Conservation (phyloP, 805 yeast species). For the Starmerella etchellsii region DNA sequence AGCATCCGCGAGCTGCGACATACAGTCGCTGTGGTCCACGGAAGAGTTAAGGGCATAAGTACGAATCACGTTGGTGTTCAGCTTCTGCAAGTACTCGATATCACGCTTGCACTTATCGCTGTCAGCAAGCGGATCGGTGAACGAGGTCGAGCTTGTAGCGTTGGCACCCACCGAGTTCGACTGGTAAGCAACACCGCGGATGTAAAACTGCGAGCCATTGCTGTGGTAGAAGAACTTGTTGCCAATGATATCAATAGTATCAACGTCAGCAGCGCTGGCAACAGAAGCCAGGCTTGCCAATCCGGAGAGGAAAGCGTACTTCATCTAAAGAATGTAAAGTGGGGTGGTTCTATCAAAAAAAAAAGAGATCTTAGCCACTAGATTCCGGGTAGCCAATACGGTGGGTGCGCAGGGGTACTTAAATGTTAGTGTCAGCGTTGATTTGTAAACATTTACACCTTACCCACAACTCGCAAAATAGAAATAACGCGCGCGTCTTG, state of each 20-base stretch:
- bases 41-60: constrained; percentile 75
- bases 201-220: constrained; percentile 70
- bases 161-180: constrained; percentile 42
- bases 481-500: not conserved
- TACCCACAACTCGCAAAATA: not conserved
- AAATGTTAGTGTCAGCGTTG: not conserved
- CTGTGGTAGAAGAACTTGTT: constrained; percentile 62
- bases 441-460: constrained; percentile 4
- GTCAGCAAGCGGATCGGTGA: constrained; percentile 69
- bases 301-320: constrained; percentile 18
- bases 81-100: constrained; percentile 54
- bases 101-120: constrained; percentile 62
- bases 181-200: constrained; percentile 83
- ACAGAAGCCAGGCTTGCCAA: constrained; percentile 18
- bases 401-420: not conserved
- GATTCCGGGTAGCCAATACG: too few species aligned
- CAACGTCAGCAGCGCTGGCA: constrained; percentile 27
- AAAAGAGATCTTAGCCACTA: too few species aligned
- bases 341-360: not conserved
- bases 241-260: constrained; percentile 51
- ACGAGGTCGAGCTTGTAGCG: constrained; percentile 31
- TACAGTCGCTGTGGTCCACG: constrained; percentile 61
- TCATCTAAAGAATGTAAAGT: constrained; percentile 15
- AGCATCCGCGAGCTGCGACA: constrained; percentile 60
- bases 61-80: constrained; percentile 66